Base-by-base conservation (phyloP, 306 rosid species). In the Ceratonia siliqua region DNA sequence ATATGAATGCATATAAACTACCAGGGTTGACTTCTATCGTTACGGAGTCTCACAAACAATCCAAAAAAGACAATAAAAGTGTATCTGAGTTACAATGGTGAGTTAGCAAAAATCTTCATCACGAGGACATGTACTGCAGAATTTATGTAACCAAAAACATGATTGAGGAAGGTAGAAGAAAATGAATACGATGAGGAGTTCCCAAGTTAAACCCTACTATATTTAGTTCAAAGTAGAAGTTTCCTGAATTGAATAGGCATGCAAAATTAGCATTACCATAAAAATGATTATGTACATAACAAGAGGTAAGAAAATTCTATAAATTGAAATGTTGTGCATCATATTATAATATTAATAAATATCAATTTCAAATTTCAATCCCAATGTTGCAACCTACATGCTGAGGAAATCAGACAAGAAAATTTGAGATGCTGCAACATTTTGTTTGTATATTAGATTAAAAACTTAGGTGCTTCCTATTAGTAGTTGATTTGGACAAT, bases 41-140 rank as follows among this genome's bases (percentile, higher is more conserved):
- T 25, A 59, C 24, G 48, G 46, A 78, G 66, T 38, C 24, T 73
- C 77, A 38, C 20, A 48, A 72, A 65, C 39, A 63, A 49, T 42
- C 46, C 15, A 73, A 55, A 42, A 32, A 59, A 4, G 8, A 17
- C 2, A 58, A 58, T n/a, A 3, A 1, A 33, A 59, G 27, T 15
- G 9, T 45, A 13, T n/a, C n/a, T 21, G 33, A 63, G 22, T 24
- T 39, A 41, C 15, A 9, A 38, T 20, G n/a, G n/a, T n/a, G n/a
- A n/a, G n/a, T n/a, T n/a, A n/a, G n/a, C n/a, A n/a, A n/a, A n/a
- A n/a, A n/a, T n/a, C 52, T 25, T 21, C 21, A 12, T 5, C 43
- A 50, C 49, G 36, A 38, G 1, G 2, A 20, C 45, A 4, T 3
- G 2, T 15, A 24, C 13, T 28, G 38, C 53, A 13, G 12, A 22